Evolutionary conservation across 164 flowering plant genomes (phyloP).

Genomic region (Berberis vulgaris): DNA sequence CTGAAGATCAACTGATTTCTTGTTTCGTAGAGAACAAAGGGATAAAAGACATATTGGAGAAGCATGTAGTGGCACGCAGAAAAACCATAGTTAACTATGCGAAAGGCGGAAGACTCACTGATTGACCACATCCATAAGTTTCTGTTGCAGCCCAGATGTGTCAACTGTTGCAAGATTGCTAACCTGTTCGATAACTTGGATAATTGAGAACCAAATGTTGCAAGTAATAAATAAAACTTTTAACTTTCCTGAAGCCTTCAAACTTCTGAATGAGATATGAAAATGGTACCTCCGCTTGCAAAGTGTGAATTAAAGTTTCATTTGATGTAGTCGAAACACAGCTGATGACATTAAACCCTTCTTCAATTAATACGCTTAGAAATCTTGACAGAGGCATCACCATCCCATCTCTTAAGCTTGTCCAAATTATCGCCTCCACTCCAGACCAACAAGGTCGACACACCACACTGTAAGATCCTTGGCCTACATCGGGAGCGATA

Average conservation of each 20-base stretch:
- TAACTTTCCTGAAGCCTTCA: background rate
- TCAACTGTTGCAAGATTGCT: background rate
- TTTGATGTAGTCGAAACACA: conserved; percentile 1
- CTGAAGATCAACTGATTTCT: too few species aligned
- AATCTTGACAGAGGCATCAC: conserved; percentile 18
- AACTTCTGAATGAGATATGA: background rate
- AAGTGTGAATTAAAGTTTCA: background rate
- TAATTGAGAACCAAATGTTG: background rate
- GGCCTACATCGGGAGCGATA: background rate
- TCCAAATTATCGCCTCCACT: conserved; percentile 21
- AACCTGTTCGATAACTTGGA: background rate
- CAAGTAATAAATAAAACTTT: background rate
- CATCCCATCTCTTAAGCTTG: background rate
- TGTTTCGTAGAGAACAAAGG: background rate
- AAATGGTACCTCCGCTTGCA: conserved; percentile 6
- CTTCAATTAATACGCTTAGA: conserved; percentile 15
- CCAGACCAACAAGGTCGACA: conserved; percentile 14
- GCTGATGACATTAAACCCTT: conserved; percentile 15
- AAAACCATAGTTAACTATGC: background rate
- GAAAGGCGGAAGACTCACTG: background rate
- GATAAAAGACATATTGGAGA: background rate
- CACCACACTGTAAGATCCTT: background rate
- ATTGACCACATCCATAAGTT: background rate
- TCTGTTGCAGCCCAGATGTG: conserved; percentile 6
- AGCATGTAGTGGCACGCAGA: background rate